Base-by-base conservation (phyloP, 441 rosid genomes). In the Eruca vesicaria region DNA sequence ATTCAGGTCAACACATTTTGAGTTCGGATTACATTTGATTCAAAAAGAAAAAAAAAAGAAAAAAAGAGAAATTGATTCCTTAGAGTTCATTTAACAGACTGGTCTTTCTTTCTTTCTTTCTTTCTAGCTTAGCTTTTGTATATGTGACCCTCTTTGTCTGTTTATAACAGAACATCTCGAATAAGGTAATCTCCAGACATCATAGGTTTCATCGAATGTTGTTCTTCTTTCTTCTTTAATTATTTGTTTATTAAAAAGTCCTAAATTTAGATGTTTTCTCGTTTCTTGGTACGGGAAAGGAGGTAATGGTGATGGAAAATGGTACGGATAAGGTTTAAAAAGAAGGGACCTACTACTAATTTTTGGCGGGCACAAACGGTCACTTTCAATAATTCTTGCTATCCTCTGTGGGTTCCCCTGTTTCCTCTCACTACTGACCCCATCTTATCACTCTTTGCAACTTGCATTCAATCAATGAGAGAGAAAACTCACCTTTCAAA, bases 301-400 rank as follows among this genome's bases (percentile, higher is more conserved):
- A 45, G 57, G 66, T 71, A 64, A 77, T 77, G 84, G 82, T 63
- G n/a, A 63, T 63, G 53, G 11, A 14, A 48, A 48, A 1, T 16
- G 36, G 75, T 69, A 71, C 76, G 85, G 84, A 81, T 82, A 84
- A 78, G 89, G 75, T 81, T n/a, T n/a, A n/a, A 80, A 82, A 73
- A 69, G 84, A 48, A 16, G 48, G 96, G 92, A 48, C 98, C 8
- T 43, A 43, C 50, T 84, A 87, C 98, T 85, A 83, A 75, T 79
- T 23, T 87, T 85, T 89, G 85, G 95, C 85, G 84, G 85, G 86
- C 92, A 85, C n/a, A n/a, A n/a, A n/a, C n/a, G 78, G 91, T 91
- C 97, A 65, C 84, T 82, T 56, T 88, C 93, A 91, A 91, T 91
- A 83, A 89, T 90, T 73, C 31, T 4, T n/a, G n/a, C n/a, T n/a